Conservation (phyloP, 805 yeast species). For the Monosporozyma siamensis region DNA sequence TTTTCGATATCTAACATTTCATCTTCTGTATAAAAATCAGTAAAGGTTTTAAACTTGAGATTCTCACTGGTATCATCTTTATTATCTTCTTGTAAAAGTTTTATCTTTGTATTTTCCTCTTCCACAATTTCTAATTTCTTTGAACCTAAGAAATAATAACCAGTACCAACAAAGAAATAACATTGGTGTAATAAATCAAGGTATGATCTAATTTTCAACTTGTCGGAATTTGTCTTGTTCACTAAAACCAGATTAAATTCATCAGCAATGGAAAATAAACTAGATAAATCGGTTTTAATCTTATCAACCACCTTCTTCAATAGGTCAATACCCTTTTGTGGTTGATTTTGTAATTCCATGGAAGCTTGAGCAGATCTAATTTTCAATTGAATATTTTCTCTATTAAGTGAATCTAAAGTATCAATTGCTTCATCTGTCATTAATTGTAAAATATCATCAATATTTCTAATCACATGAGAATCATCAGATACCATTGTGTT, state of each 20-base stretch:
- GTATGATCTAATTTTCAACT: conserved; percentile 15
- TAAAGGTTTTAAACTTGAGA: conserved; percentile 8
- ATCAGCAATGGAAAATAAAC: conserved; percentile 14
- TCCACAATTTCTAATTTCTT: conserved; percentile 20
- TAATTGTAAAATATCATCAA: conserved; percentile 58
- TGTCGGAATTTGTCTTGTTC: conserved; percentile 1
- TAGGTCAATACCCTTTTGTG: conserved; percentile 40
- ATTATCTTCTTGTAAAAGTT: not conserved
- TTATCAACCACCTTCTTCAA: conserved; percentile 36
- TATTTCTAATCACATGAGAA: conserved; percentile 15
- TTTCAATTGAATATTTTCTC: conserved; percentile 35
- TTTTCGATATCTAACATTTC: conserved; percentile 22
- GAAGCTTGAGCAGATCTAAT: conserved; percentile 59
- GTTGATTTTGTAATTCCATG: conserved; percentile 46
- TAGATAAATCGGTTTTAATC: conserved; percentile 20
- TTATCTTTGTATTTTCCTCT: conserved; percentile 23
- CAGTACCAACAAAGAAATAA: conserved; percentile 60
- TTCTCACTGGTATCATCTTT: not conserved
- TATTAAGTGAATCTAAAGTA: conserved; percentile 40
- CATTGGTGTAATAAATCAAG: conserved; percentile 60
- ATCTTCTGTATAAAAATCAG: conserved; percentile 18
- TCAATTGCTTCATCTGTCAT: conserved; percentile 52
- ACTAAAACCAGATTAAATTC: conserved; percentile 8
- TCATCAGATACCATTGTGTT: not conserved
- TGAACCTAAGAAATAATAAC: conserved; percentile 25